Conservation (phyloP, 768 basidiomycete genomes). For the Tulasnella sp. region DNA sequence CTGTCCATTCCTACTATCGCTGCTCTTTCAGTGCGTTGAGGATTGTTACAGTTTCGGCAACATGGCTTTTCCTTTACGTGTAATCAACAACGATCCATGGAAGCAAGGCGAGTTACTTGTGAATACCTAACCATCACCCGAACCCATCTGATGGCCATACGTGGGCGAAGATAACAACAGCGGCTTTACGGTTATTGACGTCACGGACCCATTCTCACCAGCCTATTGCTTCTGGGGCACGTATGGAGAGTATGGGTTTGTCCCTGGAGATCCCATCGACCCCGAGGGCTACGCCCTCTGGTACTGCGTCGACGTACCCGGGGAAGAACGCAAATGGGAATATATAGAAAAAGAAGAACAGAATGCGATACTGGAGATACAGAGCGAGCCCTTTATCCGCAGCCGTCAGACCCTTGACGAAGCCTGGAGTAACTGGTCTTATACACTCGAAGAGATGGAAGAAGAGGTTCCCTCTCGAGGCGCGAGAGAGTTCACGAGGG, state of each 20-base stretch:
- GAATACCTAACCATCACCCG: background rate
- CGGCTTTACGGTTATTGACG: background rate
- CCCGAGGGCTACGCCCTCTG: background rate
- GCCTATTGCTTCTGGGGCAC: background rate
- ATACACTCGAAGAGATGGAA: background rate
- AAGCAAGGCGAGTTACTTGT: background rate
- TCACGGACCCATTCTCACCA: background rate
- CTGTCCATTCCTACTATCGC: background rate
- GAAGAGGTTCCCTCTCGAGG: background rate
- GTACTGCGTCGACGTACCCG: background rate
- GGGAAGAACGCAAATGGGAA: background rate
- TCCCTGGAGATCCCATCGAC: background rate
- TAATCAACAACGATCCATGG: background rate
- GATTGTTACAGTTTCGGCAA: background rate
- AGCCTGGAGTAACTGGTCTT: background rate
- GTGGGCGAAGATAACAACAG: background rate
- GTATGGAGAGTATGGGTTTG: background rate
- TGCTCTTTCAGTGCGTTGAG: background rate
- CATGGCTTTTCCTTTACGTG: background rate
- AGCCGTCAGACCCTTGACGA: background rate
- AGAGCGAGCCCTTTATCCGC: background rate
- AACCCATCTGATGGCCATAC: background rate
- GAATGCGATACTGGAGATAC: background rate
- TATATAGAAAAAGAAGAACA: background rate
- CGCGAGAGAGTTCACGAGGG: background rate